A percentile compares a stretch with the other conserved stretches of the same genome.
phyloP scores from a whole-genome alignment of 768 basidiomycete genomes.

The Cyclocybe aegerita region DNA sequence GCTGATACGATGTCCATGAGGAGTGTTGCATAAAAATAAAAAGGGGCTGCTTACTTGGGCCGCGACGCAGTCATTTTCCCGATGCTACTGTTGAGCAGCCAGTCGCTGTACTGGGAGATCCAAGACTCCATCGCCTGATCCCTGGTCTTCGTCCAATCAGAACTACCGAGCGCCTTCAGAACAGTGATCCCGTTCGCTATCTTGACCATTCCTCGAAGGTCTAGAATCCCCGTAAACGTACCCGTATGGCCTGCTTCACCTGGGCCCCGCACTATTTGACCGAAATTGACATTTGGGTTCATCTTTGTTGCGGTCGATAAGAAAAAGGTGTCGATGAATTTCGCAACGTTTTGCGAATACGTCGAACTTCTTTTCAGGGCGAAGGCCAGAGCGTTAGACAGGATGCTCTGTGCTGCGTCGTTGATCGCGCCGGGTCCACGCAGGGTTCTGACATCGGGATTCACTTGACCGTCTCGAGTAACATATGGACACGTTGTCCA shows the following conservation, averaged over 20 bases:
- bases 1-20: conserved; percentile 25
- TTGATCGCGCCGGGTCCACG: conserved; percentile 40
- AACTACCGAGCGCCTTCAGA: conserved; percentile 30
- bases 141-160: conserved; percentile 40
- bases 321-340: conserved; percentile 48
- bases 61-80: conserved; percentile 40
- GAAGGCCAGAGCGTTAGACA: conserved; percentile 46
- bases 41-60: conserved; percentile 43
- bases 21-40: not conserved
- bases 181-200: conserved; percentile 45
- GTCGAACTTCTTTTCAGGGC: conserved; percentile 28
- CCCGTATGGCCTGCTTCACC: conserved; percentile 41
- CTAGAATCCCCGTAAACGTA: conserved; percentile 54
- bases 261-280: conserved; percentile 54
- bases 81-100: conserved; percentile 43
- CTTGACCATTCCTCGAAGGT: conserved; percentile 50
- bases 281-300: conserved; percentile 56
- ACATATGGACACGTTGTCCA: conserved; percentile 47
- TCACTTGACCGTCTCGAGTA: conserved; percentile 51
- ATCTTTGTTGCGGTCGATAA: conserved; percentile 40
- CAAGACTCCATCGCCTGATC: conserved; percentile 43
- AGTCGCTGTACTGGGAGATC: conserved; percentile 40
- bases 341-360: conserved; percentile 35
- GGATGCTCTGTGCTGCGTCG: conserved; percentile 38
- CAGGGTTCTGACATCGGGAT: conserved; percentile 52